Base-by-base conservation (phyloP, 2,329 filamentous ascomycete genomes). In the Pseudogymnoascus sp. region DNA sequence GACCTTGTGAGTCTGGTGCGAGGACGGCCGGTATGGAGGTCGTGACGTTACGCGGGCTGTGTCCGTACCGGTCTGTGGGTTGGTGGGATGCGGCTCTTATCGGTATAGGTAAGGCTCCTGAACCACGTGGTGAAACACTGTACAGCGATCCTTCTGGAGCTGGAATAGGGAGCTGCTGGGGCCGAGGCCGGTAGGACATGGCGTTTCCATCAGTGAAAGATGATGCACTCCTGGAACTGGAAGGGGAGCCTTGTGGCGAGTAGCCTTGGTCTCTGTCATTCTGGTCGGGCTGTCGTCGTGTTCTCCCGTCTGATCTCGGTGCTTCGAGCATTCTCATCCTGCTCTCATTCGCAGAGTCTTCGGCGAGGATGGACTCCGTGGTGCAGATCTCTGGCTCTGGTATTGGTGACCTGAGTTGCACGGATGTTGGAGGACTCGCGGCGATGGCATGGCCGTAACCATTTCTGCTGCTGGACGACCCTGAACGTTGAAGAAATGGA, bases 1-100 rank as follows among this genome's bases (percentile, higher is more conserved):
- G 74, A 1, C 83, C 83, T 30, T 78, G 75, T 19, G 77, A 74
- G 64, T 86, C 83, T 0, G 83, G 83, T 0, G 76, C 80, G 2
- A 85, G 71, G 2, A 60, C 60, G 15, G 63, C 13, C 8, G 55
- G 30, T 6, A 30, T 21, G 28, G 59, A 23, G 18, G 30, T 57
- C 18, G 55, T 57, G 30, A 57, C n/a, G 30, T 57, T 35, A 1
- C 55, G 21, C 2, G 35, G 35, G 35, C 30, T 57, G 55, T 38
- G 55, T 26, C 55, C 55, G 12, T 57, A 38, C 55, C 18, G 30
- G 55, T 38, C 35, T 35, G 19, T 37, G 0, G 15, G n/a, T 13
- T 18, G 21, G 30, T 38, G 33, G 21, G 55, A 15, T n/a, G 12
- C 13, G 8, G 33, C 15, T 15, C 18, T 38, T 8, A 35, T 13